These are phyloP conservation scores for Conticribra guillardii DNA, from an alignment of 108 stramenopile species.

Conservation along the genomic window DNA sequence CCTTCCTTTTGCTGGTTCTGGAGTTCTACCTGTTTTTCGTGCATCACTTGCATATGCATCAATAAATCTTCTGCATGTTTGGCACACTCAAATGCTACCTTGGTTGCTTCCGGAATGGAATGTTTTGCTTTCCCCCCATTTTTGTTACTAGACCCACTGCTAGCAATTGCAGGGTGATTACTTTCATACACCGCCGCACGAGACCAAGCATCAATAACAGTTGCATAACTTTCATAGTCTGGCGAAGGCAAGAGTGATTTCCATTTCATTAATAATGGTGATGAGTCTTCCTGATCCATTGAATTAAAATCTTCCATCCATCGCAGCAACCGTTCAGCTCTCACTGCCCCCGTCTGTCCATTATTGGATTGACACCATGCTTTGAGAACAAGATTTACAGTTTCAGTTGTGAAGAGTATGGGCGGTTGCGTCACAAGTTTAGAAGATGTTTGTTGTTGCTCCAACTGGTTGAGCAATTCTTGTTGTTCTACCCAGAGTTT, in stretches of 20 bases:
- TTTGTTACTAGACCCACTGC: not conserved
- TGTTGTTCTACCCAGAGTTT: slow-evolving; percentile 35
- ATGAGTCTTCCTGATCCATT: not conserved
- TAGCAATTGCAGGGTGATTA: not conserved
- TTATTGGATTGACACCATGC: slow-evolving; percentile 36
- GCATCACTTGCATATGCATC: slow-evolving; percentile 46
- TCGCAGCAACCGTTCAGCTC: slow-evolving; percentile 36
- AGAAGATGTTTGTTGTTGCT: not conserved
- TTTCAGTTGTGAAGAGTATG: slow-evolving; percentile 25
- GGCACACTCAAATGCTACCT: slow-evolving; percentile 41
- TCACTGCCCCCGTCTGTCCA: slow-evolving; percentile 29
- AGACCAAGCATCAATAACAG: slow-evolving; percentile 42
- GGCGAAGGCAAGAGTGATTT: slow-evolving; percentile 19
- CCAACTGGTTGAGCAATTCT: slow-evolving; percentile 16
- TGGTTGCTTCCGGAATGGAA: slow-evolving; percentile 14
- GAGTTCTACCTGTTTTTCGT: slow-evolving; percentile 12
- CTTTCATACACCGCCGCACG: slow-evolving; percentile 37
- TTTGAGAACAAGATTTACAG: slow-evolving; percentile 30
- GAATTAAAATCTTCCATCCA: slow-evolving; percentile 39
- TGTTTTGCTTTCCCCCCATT: slow-evolving; percentile 9
- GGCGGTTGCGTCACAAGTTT: not conserved
- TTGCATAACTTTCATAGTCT: slow-evolving; percentile 38
- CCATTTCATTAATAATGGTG: not conserved
- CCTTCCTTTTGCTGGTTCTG: not conserved
- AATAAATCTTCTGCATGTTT: slow-evolving; percentile 36